Evolutionary conservation across 305 asterid genomes (phyloP).

Genomic region (Striga hermonthica): DNA sequence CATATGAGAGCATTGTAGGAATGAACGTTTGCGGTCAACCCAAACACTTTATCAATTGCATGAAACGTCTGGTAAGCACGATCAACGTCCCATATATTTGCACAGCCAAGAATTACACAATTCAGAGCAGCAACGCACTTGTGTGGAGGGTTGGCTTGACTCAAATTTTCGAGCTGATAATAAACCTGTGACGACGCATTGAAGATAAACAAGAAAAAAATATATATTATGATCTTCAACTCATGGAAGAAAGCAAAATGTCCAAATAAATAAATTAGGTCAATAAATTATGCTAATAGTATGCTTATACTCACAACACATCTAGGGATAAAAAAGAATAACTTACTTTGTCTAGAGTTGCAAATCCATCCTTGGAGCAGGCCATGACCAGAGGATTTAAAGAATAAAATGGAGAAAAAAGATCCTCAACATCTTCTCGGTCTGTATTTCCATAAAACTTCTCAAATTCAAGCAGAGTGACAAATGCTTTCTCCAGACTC

Average conservation of each 20-base stretch:
- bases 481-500: constrained; percentile 69
- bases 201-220: no score
- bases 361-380: constrained; percentile 68
- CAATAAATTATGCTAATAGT: constrained; percentile 3
- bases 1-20: constrained; percentile 75
- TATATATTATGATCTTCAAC: no score
- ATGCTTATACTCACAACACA: constrained; percentile 14
- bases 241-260: no score
- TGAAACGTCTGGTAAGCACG: constrained; percentile 83
- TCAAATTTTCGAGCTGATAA: constrained; percentile 79
- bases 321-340: constrained; percentile 23
- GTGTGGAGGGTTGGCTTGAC: constrained; percentile 59
- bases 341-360: constrained; percentile 69
- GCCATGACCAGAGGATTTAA: constrained; percentile 68
- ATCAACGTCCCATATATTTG: constrained; percentile 85
- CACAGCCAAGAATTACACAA: constrained; percentile 84
- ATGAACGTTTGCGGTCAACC: constrained; percentile 66
- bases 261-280: no score
- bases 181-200: constrained; percentile 59
- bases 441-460: constrained; percentile 47
- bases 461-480: constrained; percentile 76
- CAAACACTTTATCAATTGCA: constrained; percentile 59
- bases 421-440: constrained; percentile 43
- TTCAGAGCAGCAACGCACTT: constrained; percentile 82
- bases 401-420: constrained; percentile 70